Percentiles rank a stretch among this genome's conserved stretches.
These are phyloP conservation scores for Penicillium corylophilum DNA, from an alignment of 2,329 filamentous ascomycete genomes.

Conservation along the genomic window DNA sequence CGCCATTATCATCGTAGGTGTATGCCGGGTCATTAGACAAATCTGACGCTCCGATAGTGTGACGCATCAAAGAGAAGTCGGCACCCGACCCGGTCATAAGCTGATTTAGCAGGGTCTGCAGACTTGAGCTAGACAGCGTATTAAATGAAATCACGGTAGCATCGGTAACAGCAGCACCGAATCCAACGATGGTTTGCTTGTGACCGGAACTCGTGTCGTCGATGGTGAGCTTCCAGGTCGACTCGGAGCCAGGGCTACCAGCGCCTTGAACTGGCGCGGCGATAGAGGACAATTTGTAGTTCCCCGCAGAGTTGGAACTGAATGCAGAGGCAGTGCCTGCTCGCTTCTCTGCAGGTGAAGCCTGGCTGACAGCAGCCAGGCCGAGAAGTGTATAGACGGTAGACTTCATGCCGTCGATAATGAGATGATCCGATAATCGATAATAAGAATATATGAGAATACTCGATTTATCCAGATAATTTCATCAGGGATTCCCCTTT, in stretches of 20 bases:
- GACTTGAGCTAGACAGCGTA: constrained; percentile 26
- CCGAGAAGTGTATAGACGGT: constrained; percentile 5
- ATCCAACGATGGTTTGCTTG: constrained; percentile 33
- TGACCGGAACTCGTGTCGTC: constrained; percentile 28
- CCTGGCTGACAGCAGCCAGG: constrained; percentile 14
- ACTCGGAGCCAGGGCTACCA: constrained; percentile 20
- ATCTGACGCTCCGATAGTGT: constrained; percentile 41
- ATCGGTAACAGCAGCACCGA: constrained; percentile 42
- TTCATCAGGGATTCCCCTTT: not conserved
- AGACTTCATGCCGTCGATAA: not conserved
- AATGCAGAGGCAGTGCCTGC: constrained; percentile 24
- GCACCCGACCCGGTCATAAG: constrained; percentile 37
- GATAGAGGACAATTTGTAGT: constrained; percentile 25
- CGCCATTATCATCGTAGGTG: constrained; percentile 41
- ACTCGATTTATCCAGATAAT: not conserved
- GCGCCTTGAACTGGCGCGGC: constrained; percentile 19
- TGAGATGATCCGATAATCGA: not conserved
- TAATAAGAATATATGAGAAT: not conserved
- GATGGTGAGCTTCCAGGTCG: constrained; percentile 27
- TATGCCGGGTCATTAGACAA: constrained; percentile 35
- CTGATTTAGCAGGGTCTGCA: constrained; percentile 33
- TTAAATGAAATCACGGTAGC: constrained; percentile 38
- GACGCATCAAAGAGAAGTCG: constrained; percentile 41
- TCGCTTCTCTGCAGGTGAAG: constrained; percentile 14
- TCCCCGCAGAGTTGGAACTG: constrained; percentile 27